Conservation (phyloP, 192 early-diverging fungal genomes). For the Entomortierella lignicola region DNA sequence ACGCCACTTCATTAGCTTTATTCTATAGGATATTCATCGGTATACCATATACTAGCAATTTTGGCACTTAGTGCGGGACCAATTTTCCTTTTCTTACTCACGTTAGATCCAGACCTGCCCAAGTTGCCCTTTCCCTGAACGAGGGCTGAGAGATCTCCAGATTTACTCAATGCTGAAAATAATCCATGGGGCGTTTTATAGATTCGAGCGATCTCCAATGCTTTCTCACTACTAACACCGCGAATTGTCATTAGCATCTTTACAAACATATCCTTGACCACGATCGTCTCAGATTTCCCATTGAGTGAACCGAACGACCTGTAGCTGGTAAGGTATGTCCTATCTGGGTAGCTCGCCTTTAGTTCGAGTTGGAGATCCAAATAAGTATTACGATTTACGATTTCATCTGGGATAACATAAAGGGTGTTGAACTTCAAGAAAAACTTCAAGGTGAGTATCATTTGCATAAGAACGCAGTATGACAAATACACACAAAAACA, state of each 20-base stretch:
- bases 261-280: slow-evolving; percentile 81
- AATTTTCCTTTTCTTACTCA: slow-evolving; percentile 65
- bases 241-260: slow-evolving; percentile 87
- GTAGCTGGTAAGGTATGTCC: slow-evolving; percentile 69
- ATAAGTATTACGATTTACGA: slow-evolving; percentile 62
- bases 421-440: slow-evolving; percentile 48
- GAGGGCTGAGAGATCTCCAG: not conserved
- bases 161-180: slow-evolving; percentile 53
- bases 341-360: slow-evolving; percentile 36
- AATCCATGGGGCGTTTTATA: slow-evolving; percentile 78
- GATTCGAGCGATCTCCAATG: slow-evolving; percentile 69
- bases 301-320: slow-evolving; percentile 73
- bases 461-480: not conserved
- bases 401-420: slow-evolving; percentile 64
- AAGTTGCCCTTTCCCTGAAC: not conserved
- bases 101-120: slow-evolving; percentile 21
- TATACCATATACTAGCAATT: slow-evolving; percentile 70
- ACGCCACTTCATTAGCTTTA: not conserved
- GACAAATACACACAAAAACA: too few species aligned
- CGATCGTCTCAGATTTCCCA: slow-evolving; percentile 78
- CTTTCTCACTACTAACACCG: slow-evolving; percentile 90
- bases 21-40: slow-evolving; percentile 40
- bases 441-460: not conserved
- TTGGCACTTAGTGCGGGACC: slow-evolving; percentile 62
- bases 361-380: slow-evolving; percentile 61